Evolutionary conservation across 768 basidiomycete genomes (phyloP).

Genomic region (Naganishia randhawae): DNA sequence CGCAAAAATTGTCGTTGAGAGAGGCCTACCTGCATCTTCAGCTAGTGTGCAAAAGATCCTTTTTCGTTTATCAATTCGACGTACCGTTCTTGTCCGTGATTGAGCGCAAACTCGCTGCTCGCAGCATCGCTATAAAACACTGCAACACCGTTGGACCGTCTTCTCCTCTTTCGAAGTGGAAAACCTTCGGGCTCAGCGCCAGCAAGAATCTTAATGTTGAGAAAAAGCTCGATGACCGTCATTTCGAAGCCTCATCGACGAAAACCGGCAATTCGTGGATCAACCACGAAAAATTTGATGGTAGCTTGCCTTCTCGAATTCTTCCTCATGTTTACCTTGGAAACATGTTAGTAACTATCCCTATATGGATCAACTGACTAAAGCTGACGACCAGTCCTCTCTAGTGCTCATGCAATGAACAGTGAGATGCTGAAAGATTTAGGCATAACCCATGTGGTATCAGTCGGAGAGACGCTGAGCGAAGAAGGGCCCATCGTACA

Average conservation of each 20-base stretch:
- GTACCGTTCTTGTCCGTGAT: conserved; percentile 67
- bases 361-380: not conserved
- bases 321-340: conserved; percentile 90
- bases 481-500: conserved; percentile 44
- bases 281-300: conserved; percentile 86
- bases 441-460: conserved; percentile 94
- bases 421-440: conserved; percentile 93
- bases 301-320: conserved; percentile 90
- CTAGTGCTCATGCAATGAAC: conserved; percentile 85
- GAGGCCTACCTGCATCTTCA: conserved; percentile 92
- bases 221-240: not conserved
- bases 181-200: conserved; percentile 17
- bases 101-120: conserved; percentile 52
- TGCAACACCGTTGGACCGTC: conserved; percentile 5
- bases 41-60: conserved; percentile 58
- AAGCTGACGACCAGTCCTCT: conserved; percentile 28
- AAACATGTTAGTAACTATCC: conserved; percentile 66
- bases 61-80: conserved; percentile 87
- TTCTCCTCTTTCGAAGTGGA: conserved; percentile 28
- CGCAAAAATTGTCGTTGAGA: conserved; percentile 58
- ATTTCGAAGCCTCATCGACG: not conserved
- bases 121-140: not conserved
- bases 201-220: not conserved
- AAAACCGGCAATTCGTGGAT: conserved; percentile 65
- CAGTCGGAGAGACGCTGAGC: conserved; percentile 90